Conservation (phyloP, 2,329 filamentous ascomycete genomes). For the Davidsoniella neocaledoniae region DNA sequence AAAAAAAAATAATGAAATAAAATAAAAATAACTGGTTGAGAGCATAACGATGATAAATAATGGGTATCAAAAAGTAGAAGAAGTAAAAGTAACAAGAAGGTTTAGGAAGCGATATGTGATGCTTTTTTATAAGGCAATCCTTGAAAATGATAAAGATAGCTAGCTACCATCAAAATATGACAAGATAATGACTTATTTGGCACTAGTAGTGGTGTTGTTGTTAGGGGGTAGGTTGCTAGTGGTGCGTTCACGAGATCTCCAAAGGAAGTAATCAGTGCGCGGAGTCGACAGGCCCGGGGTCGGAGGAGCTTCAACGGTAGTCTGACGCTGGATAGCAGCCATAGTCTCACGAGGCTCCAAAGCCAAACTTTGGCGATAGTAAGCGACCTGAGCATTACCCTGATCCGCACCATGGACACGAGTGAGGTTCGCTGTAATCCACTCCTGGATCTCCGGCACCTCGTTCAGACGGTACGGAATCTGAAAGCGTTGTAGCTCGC, state of each 20-base stretch:
- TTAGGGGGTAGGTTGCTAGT: conserved; percentile 10
- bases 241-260: conserved; percentile 33
- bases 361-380: conserved; percentile 69
- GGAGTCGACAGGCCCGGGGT: conserved; percentile 17
- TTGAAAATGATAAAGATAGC: not conserved
- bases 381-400: conserved; percentile 40
- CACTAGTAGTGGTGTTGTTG: not conserved
- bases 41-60: conserved; percentile 13
- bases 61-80: conserved; percentile 15
- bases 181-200: not conserved
- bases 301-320: conserved; percentile 13
- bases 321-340: conserved; percentile 20
- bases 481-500: conserved; percentile 89
- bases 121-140: not conserved
- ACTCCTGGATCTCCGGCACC: conserved; percentile 78
- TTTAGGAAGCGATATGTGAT: not conserved
- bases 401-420: conserved; percentile 49
- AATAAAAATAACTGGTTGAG: conserved; percentile 8
- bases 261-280: conserved; percentile 28
- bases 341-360: conserved; percentile 56
- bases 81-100: conserved; percentile 1
- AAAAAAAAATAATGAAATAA: not conserved
- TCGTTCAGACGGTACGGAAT: conserved; percentile 75
- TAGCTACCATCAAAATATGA: not conserved
- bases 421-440: conserved; percentile 69